Percentiles rank a stretch among this genome's conserved stretches.
These are phyloP conservation scores for Diospyros kaki DNA, from an alignment of 148 eudicot genomes.

Conservation along the genomic window DNA sequence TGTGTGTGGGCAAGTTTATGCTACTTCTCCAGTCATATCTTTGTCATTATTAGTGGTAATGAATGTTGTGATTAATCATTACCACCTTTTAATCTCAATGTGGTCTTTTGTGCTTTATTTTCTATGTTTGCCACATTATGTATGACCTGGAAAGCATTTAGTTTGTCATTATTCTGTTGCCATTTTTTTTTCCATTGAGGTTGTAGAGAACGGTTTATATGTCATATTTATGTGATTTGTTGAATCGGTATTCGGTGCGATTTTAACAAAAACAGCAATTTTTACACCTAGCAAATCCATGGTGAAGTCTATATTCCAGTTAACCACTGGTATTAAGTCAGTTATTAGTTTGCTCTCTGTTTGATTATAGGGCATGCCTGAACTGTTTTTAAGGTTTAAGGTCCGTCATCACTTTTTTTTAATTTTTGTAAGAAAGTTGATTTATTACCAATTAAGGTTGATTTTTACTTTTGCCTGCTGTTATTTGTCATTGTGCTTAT, in stretches of 20 bases:
- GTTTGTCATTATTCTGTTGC: slow-evolving; percentile 8
- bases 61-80: background rate
- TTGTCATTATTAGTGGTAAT: background rate
- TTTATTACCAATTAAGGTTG: background rate
- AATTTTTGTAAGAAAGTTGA: background rate
- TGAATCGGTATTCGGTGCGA: background rate
- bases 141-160: background rate
- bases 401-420: background rate
- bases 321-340: too few species aligned
- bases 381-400: background rate
- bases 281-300: too few species aligned
- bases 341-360: too few species aligned
- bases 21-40: slow-evolving; percentile 10
- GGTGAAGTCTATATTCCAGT: too few species aligned
- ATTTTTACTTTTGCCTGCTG: background rate
- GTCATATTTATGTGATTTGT: background rate
- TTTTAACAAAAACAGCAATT: too few species aligned
- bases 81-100: background rate
- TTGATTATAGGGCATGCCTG: too few species aligned
- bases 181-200: slow-evolving; percentile 5
- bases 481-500: background rate
- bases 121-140: background rate
- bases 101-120: background rate
- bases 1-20: slow-evolving; percentile 10
- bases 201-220: background rate